A percentile compares a stretch with the other conserved stretches of the same genome.
phyloP scores from a whole-genome alignment of 305 asterid species.

The Lippia alba region DNA sequence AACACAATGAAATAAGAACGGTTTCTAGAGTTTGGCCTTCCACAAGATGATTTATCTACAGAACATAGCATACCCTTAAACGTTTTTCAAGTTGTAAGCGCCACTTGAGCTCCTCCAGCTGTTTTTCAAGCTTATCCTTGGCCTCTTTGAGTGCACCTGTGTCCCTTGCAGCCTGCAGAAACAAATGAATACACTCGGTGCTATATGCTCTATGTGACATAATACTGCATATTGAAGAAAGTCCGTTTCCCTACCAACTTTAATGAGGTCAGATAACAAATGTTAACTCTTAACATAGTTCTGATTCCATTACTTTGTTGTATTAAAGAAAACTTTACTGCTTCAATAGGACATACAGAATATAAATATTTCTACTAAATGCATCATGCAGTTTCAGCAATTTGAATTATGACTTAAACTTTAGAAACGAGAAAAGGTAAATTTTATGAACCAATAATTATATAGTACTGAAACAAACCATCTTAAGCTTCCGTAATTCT shows the following conservation, averaged over 20 bases:
- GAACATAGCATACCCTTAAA: slow-evolving; percentile 64
- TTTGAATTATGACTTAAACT: slow-evolving; percentile 4
- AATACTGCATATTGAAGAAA: slow-evolving; percentile 15
- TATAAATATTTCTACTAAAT: neutral
- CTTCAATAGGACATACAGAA: slow-evolving; percentile 15
- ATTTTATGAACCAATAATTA: slow-evolving; percentile 26
- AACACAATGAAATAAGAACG: slow-evolving; percentile 14
- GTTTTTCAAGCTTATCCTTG: slow-evolving; percentile 96
- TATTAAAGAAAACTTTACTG: slow-evolving; percentile 18
- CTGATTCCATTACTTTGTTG: slow-evolving; percentile 19
- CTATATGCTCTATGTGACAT: neutral
- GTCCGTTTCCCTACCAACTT: slow-evolving; percentile 23
- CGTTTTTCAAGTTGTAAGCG: slow-evolving; percentile 98
- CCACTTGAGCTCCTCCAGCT: slow-evolving; percentile 96
- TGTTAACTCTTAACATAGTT: slow-evolving; percentile 2
- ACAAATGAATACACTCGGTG: slow-evolving; percentile 36
- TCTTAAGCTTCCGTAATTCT: slow-evolving; percentile 90
- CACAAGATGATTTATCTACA: slow-evolving; percentile 24
- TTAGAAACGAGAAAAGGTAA: slow-evolving; percentile 17
- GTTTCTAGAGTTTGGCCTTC: neutral
- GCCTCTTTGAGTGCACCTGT: slow-evolving; percentile 99
- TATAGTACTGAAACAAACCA: slow-evolving; percentile 57
- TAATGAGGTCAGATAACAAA: slow-evolving; percentile 9
- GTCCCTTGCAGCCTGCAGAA: slow-evolving; percentile 93
- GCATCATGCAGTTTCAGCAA: slow-evolving; percentile 24